Percentiles rank a stretch among this genome's conserved stretches.
phyloP scores from a whole-genome alignment of 2,329 filamentous ascomycete species.

The Penicillium sp. region DNA sequence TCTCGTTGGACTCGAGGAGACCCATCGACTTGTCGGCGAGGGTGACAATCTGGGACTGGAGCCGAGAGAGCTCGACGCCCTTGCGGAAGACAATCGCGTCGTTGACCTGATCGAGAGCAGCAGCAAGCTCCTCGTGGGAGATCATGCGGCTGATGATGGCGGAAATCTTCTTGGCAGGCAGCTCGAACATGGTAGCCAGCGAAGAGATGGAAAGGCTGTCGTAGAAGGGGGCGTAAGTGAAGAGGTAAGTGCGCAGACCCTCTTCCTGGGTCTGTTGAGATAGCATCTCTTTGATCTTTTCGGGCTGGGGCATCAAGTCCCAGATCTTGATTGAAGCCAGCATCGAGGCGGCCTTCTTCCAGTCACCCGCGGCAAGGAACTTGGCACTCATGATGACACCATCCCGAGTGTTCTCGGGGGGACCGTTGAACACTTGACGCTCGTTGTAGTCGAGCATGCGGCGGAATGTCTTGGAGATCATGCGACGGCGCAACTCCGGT shows the following conservation, averaged over 20 bases:
- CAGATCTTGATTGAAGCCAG: slow-evolving; percentile 99
- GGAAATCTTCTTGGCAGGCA: slow-evolving; percentile 82
- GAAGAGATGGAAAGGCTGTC: slow-evolving; percentile 86
- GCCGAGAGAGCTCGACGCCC: slow-evolving; percentile 91
- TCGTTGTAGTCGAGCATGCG: slow-evolving; percentile 99
- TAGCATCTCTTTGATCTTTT: slow-evolving; percentile 95
- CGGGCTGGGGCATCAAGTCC: slow-evolving; percentile 90
- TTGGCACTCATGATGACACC: slow-evolving; percentile 99
- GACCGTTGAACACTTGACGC: slow-evolving; percentile 97
- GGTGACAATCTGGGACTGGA: slow-evolving; percentile 90
- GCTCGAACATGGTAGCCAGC: slow-evolving; percentile 90
- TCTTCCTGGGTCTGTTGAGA: slow-evolving; percentile 98
- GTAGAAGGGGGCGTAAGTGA: slow-evolving; percentile 99
- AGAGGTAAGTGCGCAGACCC: slow-evolving; percentile 94
- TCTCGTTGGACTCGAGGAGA: slow-evolving; percentile 95
- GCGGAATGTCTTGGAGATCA: slow-evolving; percentile 99
- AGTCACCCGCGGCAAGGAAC: slow-evolving; percentile 91
- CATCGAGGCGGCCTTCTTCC: slow-evolving; percentile 92
- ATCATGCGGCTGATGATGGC: slow-evolving; percentile 99
- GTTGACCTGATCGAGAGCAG: slow-evolving; percentile 95
- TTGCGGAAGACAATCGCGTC: slow-evolving; percentile 98
- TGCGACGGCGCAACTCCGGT: slow-evolving; percentile 91
- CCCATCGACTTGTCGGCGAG: slow-evolving; percentile 93
- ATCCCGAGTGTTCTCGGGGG: slow-evolving; percentile 96
- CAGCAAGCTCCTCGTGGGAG: slow-evolving; percentile 93